Base-by-base conservation (phyloP, 495 filamentous ascomycete species). In the Penicillium verhagenii region DNA sequence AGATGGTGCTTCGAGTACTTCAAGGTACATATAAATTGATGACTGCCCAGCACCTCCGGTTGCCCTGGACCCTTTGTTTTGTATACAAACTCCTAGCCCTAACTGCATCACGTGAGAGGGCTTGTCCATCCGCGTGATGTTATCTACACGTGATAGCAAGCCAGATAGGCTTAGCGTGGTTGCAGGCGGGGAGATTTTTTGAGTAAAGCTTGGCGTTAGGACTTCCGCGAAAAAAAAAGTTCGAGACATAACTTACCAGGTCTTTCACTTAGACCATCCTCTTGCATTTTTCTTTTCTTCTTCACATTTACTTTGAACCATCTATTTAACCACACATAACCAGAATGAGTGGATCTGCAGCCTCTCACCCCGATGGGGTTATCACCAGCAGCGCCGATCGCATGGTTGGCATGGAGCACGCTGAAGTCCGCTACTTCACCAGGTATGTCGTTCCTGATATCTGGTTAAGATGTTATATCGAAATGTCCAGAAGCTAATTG, bases 381-480 rank as follows among this genome's bases (percentile, higher is more conserved):
- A 73, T 63, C 52, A 47, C 69, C 56, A 78, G 73, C 72, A 78
- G 75, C 56, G 75, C 75, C 44, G 78, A 82, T 58, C 72, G 70
- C 57, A 74, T 81, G 70, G 78, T 77, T 14, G 76, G 79, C 59
- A 84, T 91, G 79, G 86, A 87, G 61, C 91, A 96, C 72, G 87
- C 91, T 56, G 92, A 97, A 77, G 87, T 91, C 64, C 92, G 95
- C 72, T 97, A 97, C 77, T 97, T 97, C 80, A 97, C 95, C 71
- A 94, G 90, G 91, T 91, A 73, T 62, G 83, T 52, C 10, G 1
- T 6, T 24, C 14, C n/a, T 19, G 19, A 23, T 25, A 37, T 19
- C 37, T 37, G 45, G 26, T 18, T 11, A 25, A 7, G 13, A 28
- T 13, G 26, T 20, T 48, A 2, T 25, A 20, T n/a, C n/a, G n/a